A percentile compares a stretch with the other conserved stretches of the same genome.
Conservation (phyloP, 208 protist genomes). For the Leishmania tropica region DNA sequence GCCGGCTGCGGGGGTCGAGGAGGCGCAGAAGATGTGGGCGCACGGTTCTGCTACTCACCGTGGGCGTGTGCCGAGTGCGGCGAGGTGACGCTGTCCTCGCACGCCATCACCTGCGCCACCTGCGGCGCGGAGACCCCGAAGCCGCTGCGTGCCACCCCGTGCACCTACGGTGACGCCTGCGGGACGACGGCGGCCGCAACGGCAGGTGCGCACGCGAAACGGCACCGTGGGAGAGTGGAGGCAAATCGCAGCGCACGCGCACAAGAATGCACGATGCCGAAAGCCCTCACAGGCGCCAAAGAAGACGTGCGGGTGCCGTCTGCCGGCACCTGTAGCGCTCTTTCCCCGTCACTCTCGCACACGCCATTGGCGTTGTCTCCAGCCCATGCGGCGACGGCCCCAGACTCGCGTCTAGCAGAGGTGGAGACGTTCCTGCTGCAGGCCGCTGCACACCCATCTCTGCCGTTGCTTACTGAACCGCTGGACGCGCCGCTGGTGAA, state of each 20-base stretch:
- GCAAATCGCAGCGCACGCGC: not conserved
- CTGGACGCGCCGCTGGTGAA: not conserved
- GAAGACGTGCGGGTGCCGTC: not conserved
- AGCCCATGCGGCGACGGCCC: not conserved
- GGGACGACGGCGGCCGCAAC: not conserved
- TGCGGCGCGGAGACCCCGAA: slow-evolving; percentile 30
- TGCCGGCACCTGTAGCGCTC: not conserved
- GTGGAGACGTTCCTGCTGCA: slow-evolving; percentile 23
- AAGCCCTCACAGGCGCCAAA: not conserved
- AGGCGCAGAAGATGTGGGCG: not conserved
- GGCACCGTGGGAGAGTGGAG: not conserved
- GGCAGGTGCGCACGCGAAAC: not conserved
- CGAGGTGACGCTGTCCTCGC: slow-evolving; percentile 34
- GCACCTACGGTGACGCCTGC: not conserved
- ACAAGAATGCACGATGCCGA: not conserved
- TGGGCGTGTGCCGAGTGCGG: slow-evolving; percentile 59
- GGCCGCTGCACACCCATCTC: slow-evolving; percentile 2
- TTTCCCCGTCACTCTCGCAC: not conserved
- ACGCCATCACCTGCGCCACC: slow-evolving; percentile 34
- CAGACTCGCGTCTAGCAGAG: slow-evolving; percentile 8
- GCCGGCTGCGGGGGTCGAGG: slow-evolving; percentile 41
- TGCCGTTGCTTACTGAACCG: not conserved
- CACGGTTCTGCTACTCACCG: slow-evolving; percentile 37
- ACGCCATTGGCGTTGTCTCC: not conserved
- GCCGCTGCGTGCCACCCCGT: not conserved